A percentile compares a stretch with the other conserved stretches of the same genome.
Conservation (phyloP, 805 yeast genomes). For the Saccharomycopsis selenospora region DNA sequence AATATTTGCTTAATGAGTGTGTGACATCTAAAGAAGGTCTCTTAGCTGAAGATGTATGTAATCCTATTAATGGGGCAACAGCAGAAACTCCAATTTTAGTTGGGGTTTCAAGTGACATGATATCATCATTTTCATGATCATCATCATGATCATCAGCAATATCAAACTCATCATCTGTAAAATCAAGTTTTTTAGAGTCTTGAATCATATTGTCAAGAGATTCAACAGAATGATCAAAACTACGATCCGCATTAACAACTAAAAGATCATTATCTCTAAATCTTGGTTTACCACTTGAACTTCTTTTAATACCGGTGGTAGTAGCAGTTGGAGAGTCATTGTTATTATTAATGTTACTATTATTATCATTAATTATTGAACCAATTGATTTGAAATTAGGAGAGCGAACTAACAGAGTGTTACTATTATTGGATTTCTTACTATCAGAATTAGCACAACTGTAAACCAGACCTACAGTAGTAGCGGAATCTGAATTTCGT, state of each 20-base stretch:
- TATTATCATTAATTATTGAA: neutral
- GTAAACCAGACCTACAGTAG: neutral
- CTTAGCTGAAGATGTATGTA: neutral
- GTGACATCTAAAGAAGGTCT: neutral
- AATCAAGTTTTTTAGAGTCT: neutral
- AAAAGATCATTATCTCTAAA: neutral
- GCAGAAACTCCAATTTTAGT: neutral
- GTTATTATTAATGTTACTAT: neutral
- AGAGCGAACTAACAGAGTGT: conserved; percentile 10
- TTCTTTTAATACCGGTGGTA: neutral
- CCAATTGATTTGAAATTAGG: conserved; percentile 11
- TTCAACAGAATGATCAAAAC: neutral
- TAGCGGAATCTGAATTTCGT: no score
- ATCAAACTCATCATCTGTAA: neutral
- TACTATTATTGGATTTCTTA: neutral
- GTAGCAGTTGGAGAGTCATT: no score
- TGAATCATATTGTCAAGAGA: neutral
- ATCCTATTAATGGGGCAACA: neutral
- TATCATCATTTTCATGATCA: neutral
- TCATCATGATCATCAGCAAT: neutral
- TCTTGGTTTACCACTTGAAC: neutral
- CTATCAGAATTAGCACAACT: neutral
- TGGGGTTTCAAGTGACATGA: neutral
- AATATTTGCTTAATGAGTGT: neutral
- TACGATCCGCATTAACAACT: no score